phyloP scores from a whole-genome alignment of 2,329 filamentous ascomycete genomes.

The Penicillium sp. region DNA sequence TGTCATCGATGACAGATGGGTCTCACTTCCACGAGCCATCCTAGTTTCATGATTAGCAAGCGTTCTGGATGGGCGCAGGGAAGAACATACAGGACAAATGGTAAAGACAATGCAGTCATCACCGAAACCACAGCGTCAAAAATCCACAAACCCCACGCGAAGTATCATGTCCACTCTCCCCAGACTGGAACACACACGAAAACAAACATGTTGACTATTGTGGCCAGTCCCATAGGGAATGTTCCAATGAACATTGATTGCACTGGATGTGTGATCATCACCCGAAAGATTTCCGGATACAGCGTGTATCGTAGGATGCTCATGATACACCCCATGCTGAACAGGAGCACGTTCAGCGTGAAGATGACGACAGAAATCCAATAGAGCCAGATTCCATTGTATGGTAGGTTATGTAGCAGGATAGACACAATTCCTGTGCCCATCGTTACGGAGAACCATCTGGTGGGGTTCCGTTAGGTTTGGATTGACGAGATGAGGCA shows the following conservation, averaged over 20 bases:
- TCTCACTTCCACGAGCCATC: constrained; percentile 32
- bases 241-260: constrained; percentile 73
- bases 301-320: constrained; percentile 66
- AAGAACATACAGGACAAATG: constrained; percentile 60
- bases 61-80: neutral
- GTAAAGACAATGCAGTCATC: constrained; percentile 61
- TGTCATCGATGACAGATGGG: constrained; percentile 64
- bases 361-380: constrained; percentile 48
- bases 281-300: constrained; percentile 69
- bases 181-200: constrained; percentile 65
- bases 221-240: constrained; percentile 72
- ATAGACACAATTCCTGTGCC: constrained; percentile 50
- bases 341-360: constrained; percentile 45
- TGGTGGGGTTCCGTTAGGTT: constrained; percentile 22
- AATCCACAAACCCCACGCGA: constrained; percentile 66
- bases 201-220: constrained; percentile 70
- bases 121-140: constrained; percentile 61
- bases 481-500: neutral
- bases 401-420: constrained; percentile 46
- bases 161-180: constrained; percentile 62
- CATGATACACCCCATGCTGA: constrained; percentile 49
- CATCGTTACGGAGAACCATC: constrained; percentile 53
- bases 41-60: constrained; percentile 18
- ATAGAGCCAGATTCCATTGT: constrained; percentile 48
- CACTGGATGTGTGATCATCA: constrained; percentile 70